phyloP scores from a whole-genome alignment of 352 stramenopile genomes.

The Phytophthora idaei region DNA sequence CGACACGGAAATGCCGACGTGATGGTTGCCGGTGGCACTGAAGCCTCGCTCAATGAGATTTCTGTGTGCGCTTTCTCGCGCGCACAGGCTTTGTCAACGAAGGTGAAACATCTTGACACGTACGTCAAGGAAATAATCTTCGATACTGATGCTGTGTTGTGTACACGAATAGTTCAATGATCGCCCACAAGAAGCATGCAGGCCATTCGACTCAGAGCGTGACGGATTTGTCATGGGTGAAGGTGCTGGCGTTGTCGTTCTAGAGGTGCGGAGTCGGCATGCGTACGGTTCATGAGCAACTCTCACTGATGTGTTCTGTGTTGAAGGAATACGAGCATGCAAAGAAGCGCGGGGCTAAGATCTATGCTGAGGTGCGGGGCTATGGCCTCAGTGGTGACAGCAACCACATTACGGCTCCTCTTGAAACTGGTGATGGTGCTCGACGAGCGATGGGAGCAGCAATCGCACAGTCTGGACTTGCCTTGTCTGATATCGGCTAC shows the following conservation, averaged over 20 bases:
- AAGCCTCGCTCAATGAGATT: conserved; percentile 95
- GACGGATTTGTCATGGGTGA: conserved; percentile 98
- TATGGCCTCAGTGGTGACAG: conserved; percentile 97
- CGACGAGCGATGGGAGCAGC: conserved; percentile 92
- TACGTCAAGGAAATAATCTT: neutral
- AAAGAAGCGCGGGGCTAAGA: conserved; percentile 89
- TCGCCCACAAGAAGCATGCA: conserved; percentile 81
- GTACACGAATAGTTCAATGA: conserved; percentile 91
- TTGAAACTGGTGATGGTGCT: conserved; percentile 72
- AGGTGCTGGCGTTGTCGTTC: conserved; percentile 70
- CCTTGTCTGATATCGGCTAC: conserved; percentile 93
- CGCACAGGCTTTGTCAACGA: conserved; percentile 94
- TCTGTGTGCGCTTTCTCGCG: conserved; percentile 94
- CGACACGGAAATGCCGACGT: conserved; percentile 91
- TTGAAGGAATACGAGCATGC: conserved; percentile 91
- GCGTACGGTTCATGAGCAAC: neutral
- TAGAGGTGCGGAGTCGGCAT: conserved; percentile 41
- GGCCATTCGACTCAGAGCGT: conserved; percentile 95
- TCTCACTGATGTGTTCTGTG: neutral
- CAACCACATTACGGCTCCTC: conserved; percentile 91
- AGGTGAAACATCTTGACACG: conserved; percentile 39
- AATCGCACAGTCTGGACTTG: conserved; percentile 76
- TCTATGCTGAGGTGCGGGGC: conserved; percentile 95
- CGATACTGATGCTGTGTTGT: conserved; percentile 6
- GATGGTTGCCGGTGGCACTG: conserved; percentile 96